Base-by-base conservation (phyloP, 1,284 basidiomycete genomes). In the Ceratobasidium sp. region DNA sequence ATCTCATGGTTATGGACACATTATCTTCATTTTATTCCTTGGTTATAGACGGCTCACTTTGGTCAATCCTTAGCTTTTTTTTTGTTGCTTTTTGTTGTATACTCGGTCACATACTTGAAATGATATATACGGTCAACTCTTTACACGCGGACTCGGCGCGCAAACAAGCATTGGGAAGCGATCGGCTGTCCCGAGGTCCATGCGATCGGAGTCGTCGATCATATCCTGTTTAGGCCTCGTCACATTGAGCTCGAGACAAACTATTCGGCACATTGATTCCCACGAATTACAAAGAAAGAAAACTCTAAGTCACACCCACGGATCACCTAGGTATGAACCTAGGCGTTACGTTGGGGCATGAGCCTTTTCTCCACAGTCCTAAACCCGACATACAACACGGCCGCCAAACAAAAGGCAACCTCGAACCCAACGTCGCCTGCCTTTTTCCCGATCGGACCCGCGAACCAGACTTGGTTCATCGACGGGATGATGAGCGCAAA, bases 381-480 rank as follows among this genome's bases (percentile, higher is more conserved):
- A 53, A 91, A 80, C 3, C 84, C 84, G 3, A 86, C 22, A 76
- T 91, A 91, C 38, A 86, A 76, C 17, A 89, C 17, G 4, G 76
- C 81, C 3, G 84, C 82, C 12, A 84, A 73, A 0, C 76, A 80
- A 72, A 90, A 86, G 13, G 87, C 88, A 22, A 90, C 77, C 77
- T 90, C 88, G 71, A 91, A 89, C 20, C 89, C 90, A 68, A 91
- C 85, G 77, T 91, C 90, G 0, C 90, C 90, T 13, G 88, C 82
- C 12, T 69, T 80, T 69, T 79, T 74, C 17, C 85, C 90, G 52
- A 91, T 85, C 4, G 89, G 89, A 0, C 90, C 90, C 0, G 81
- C 78, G 74, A 85, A 91, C 89, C 88, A 91, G 6, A 83, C 83
- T 76, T 91, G 88, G 68, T 84, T 78, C 85, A 91, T 91, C 72